phyloP scores from a whole-genome alignment of 2,329 filamentous ascomycete species.

The Dendryphion nanum region DNA sequence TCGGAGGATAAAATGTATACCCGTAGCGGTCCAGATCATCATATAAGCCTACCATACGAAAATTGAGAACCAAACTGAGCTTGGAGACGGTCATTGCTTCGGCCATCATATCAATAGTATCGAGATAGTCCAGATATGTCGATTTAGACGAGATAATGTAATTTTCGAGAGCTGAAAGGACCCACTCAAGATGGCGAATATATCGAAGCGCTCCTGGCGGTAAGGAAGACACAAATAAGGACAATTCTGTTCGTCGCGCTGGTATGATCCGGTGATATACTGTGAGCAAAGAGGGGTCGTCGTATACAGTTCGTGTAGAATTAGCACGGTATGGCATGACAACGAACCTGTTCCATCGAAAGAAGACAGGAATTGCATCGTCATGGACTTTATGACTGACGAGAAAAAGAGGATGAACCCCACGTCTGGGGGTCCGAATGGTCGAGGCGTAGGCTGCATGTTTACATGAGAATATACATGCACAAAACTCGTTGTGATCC shows the following conservation, averaged over 20 bases:
- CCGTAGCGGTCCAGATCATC: neutral
- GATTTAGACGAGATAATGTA: neutral
- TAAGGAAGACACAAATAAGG: conserved; percentile 9
- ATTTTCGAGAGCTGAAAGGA: conserved; percentile 2
- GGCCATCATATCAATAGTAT: conserved; percentile 10
- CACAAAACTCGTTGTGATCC: too few relatives aligned
- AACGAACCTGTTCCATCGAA: conserved; percentile 4
- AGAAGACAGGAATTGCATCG: conserved; percentile 8
- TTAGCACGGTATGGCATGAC: conserved; percentile 3
- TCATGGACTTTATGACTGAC: conserved; percentile 7
- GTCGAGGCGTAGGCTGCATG: conserved; percentile 2
- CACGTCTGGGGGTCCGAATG: neutral
- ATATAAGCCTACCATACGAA: conserved; percentile 1
- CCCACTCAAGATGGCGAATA: conserved; percentile 11
- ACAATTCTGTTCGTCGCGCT: conserved; percentile 5
- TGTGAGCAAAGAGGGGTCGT: too few relatives aligned
- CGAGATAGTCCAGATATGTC: conserved; percentile 10
- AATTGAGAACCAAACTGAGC: conserved; percentile 9
- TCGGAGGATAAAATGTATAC: neutral
- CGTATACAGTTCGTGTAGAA: too few relatives aligned
- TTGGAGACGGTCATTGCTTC: conserved; percentile 8
- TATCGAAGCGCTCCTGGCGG: conserved; percentile 5
- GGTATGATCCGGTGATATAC: too few relatives aligned
- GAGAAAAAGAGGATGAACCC: conserved; percentile 6
- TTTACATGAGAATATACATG: conserved; percentile 3